A percentile compares a stretch with the other conserved stretches of the same genome.
Conservation (phyloP, 805 yeast genomes). For the Metschnikowia sp. region DNA sequence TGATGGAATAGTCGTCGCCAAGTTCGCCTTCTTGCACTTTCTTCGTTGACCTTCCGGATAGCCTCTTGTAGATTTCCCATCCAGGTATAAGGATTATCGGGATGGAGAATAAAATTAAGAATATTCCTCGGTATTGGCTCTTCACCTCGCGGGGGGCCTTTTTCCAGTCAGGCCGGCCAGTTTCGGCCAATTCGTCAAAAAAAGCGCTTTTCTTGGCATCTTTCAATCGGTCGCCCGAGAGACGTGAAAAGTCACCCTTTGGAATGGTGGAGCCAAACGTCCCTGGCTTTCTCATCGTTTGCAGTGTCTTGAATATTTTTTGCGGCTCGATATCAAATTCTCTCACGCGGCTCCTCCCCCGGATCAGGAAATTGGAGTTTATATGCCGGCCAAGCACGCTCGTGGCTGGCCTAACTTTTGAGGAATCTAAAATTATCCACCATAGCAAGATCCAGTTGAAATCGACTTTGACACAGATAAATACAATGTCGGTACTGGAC, state of each 20-base stretch:
- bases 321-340: neutral
- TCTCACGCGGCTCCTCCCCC: neutral
- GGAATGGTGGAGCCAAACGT: constrained; percentile 8
- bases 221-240: constrained; percentile 4
- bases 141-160: constrained; percentile 39
- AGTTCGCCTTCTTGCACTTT: constrained; percentile 40
- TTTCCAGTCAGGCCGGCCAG: constrained; percentile 44
- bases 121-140: constrained; percentile 36
- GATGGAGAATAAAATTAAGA: constrained; percentile 34
- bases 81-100: constrained; percentile 35
- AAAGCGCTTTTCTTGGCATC: constrained; percentile 27
- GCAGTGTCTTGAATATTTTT: neutral
- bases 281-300: constrained; percentile 11
- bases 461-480: neutral
- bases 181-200: constrained; percentile 33
- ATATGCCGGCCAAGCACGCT: neutral
- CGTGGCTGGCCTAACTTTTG: neutral
- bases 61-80: constrained; percentile 32
- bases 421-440: neutral
- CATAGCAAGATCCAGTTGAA: neutral
- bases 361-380: neutral
- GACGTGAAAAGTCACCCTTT: constrained; percentile 6
- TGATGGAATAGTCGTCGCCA: constrained; percentile 27
- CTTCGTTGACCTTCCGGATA: constrained; percentile 41
- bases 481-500: constrained; percentile 7